These are phyloP conservation scores for Nannochloris sp. DNA, from an alignment of 139 green algal genomes.

Conservation along the genomic window DNA sequence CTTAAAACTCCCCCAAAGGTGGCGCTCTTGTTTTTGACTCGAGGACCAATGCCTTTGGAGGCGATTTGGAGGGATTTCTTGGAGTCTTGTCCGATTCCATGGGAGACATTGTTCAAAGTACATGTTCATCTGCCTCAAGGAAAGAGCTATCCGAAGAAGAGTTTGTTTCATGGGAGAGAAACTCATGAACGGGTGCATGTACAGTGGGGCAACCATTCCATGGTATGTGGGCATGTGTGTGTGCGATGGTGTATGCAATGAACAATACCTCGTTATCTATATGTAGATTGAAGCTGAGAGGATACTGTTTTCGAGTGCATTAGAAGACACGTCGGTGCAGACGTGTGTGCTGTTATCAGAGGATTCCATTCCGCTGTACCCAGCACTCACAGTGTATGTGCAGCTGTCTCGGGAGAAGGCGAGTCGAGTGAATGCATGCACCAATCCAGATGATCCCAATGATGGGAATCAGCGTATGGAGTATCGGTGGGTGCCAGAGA, in stretches of 20 bases:
- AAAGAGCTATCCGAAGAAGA: constrained; percentile 6
- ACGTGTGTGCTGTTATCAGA: constrained; percentile 36
- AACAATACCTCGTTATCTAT: not conserved
- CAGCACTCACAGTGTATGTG: constrained; percentile 17
- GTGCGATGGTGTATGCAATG: not conserved
- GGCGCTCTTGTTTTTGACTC: constrained; percentile 33
- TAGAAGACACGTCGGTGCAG: constrained; percentile 32
- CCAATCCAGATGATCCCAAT: not conserved
- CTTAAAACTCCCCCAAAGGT: constrained; percentile 10
- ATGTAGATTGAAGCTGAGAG: constrained; percentile 19
- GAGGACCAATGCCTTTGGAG: constrained; percentile 27
- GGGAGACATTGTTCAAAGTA: constrained; percentile 16
- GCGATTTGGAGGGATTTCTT: constrained; percentile 19
- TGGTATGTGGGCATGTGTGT: constrained; percentile 1
- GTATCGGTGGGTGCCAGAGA: constrained; percentile 5
- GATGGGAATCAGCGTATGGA: not conserved
- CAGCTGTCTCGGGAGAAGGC: constrained; percentile 21
- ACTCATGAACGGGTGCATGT: constrained; percentile 5
- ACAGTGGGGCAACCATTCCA: constrained; percentile 23
- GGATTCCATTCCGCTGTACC: constrained; percentile 27
- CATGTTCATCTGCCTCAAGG: constrained; percentile 28
- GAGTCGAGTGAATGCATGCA: constrained; percentile 34
- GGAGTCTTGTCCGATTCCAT: not conserved
- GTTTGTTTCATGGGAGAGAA: constrained; percentile 22
- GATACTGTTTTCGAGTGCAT: constrained; percentile 25